phyloP scores from a whole-genome alignment of 2,329 filamentous ascomycete genomes.

The Pestalotiopsis sp. region DNA sequence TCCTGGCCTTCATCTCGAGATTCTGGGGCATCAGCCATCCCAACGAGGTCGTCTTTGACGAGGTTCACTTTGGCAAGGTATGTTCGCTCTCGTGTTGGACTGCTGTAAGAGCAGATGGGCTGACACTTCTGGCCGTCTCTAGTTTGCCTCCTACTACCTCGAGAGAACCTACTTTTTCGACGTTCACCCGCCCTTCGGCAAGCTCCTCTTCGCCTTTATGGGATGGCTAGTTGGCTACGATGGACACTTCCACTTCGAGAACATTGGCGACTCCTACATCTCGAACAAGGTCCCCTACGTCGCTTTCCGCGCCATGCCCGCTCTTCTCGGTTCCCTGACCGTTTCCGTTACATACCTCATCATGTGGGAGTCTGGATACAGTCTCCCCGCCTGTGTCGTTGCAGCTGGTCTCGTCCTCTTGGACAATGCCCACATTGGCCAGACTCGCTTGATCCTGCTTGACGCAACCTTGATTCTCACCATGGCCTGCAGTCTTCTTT shows the following conservation, averaged over 20 bases:
- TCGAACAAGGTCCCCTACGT: slow-evolving; percentile 97
- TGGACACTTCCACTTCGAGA: slow-evolving; percentile 96
- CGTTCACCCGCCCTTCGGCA: slow-evolving; percentile 96
- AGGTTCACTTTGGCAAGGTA: slow-evolving; percentile 99
- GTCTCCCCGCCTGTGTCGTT: slow-evolving; percentile 86
- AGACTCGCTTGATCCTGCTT: slow-evolving; percentile 91
- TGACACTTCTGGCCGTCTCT: slow-evolving; percentile 1
- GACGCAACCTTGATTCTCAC: slow-evolving; percentile 93
- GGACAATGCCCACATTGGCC: slow-evolving; percentile 96
- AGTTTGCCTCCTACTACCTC: slow-evolving; percentile 83
- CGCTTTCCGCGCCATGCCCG: slow-evolving; percentile 90
- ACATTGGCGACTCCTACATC: slow-evolving; percentile 98
- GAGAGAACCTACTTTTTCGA: slow-evolving; percentile 99
- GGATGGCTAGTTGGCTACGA: slow-evolving; percentile 98
- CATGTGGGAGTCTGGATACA: slow-evolving; percentile 99
- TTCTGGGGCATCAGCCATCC: slow-evolving; percentile 97
- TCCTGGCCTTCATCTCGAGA: slow-evolving; percentile 84
- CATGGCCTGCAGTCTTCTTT: slow-evolving; percentile 92
- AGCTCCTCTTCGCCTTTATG: slow-evolving; percentile 95
- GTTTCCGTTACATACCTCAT: slow-evolving; percentile 94
- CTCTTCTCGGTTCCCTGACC: slow-evolving; percentile 87
- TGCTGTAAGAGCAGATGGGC: background rate
- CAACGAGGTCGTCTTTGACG: slow-evolving; percentile 96
- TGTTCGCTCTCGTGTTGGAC: slow-evolving; percentile 22
- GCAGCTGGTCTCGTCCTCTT: slow-evolving; percentile 87